Evolutionary conservation across 73 alveolate genomes (phyloP).

Genomic region (Blepharisma stoltei): DNA sequence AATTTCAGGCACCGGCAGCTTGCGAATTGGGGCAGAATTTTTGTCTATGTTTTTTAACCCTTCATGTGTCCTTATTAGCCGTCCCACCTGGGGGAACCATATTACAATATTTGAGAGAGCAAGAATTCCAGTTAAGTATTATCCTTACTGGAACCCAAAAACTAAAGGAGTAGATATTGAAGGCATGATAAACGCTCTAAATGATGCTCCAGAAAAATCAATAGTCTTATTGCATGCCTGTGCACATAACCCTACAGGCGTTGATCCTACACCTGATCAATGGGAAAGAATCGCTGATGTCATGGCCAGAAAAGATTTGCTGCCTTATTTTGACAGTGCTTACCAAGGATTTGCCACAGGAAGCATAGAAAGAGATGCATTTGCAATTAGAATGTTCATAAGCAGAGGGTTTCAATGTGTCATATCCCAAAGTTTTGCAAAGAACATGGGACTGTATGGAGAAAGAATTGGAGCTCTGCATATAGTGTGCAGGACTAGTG

Average conservation of each 20-base stretch:
- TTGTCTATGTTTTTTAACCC: slow-evolving; percentile 60
- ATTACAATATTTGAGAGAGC: slow-evolving; percentile 67
- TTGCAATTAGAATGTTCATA: slow-evolving; percentile 75
- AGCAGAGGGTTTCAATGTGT: slow-evolving; percentile 87
- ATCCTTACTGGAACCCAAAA: slow-evolving; percentile 87
- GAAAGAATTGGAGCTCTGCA: slow-evolving; percentile 96
- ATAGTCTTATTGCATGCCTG: slow-evolving; percentile 93
- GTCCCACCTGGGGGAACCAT: slow-evolving; percentile 98
- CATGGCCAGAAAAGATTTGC: slow-evolving; percentile 69
- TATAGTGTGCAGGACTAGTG: slow-evolving; percentile 75
- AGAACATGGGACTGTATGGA: slow-evolving; percentile 95
- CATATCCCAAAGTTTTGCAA: slow-evolving; percentile 90
- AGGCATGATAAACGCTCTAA: slow-evolving; percentile 73
- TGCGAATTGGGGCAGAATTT: slow-evolving; percentile 87
- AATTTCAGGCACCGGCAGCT: slow-evolving; percentile 95
- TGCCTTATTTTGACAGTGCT: slow-evolving; percentile 96
- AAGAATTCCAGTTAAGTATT: slow-evolving; percentile 68
- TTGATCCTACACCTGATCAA: slow-evolving; percentile 88
- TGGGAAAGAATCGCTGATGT: slow-evolving; percentile 75
- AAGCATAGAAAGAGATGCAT: slow-evolving; percentile 92
- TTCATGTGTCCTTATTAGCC: slow-evolving; percentile 66
- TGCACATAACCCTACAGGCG: slow-evolving; percentile 99
- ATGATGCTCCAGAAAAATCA: slow-evolving; percentile 67
- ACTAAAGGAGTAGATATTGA: slow-evolving; percentile 82
- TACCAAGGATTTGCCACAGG: slow-evolving; percentile 97